Base-by-base conservation (phyloP, 202 grass and related monocot genomes). In the Panicum hallii region DNA sequence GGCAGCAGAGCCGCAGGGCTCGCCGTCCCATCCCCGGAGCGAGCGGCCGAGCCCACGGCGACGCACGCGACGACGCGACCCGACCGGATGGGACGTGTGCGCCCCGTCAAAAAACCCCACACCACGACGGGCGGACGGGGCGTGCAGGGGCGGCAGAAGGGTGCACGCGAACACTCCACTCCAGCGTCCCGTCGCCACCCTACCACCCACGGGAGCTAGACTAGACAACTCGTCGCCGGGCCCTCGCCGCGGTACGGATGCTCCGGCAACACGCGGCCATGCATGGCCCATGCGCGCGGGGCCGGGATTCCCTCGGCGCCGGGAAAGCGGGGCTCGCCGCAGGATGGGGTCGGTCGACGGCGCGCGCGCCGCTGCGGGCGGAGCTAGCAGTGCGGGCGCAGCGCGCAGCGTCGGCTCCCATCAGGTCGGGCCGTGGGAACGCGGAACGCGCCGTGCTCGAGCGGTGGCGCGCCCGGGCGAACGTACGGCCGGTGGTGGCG, bases 71-170 rank as follows among this genome's bases (percentile, higher is more conserved):
- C 53, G 4, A 15, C 62, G 22, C 68, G 54, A 71, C 13, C 50
- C 38, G 83, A 85, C 71, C 26, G 20, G 83, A 86, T 40, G 78
- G 78, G 83, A 86, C 78, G 83, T 50, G 23, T 77, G 77, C 73
- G 86, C 13, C 16, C 13, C 36, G 36, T 38, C 9, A 28, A 23
- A 23, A 30, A 23, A 19, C 1, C 44, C 19, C 11, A 41, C 19
- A 4, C 53, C 53, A 47, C 19, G 38, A 66, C 41, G 48, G 6
- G 38, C 42, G 26, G 4, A 38, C 36, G 32, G 32, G 32, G 32
- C 32, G 32, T 32, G 57, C 56, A 9, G 34, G 30, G 1, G 40
- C 19, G 2, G 61, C 1, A 36, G 20, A 5, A 19, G 15, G 67
- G 13, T 2, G 68, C 44, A 15, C 67, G 17, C 74, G 36, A 44